Evolutionary conservation across 306 rosid species (phyloP).

Genomic region (Rosa lucieae): DNA sequence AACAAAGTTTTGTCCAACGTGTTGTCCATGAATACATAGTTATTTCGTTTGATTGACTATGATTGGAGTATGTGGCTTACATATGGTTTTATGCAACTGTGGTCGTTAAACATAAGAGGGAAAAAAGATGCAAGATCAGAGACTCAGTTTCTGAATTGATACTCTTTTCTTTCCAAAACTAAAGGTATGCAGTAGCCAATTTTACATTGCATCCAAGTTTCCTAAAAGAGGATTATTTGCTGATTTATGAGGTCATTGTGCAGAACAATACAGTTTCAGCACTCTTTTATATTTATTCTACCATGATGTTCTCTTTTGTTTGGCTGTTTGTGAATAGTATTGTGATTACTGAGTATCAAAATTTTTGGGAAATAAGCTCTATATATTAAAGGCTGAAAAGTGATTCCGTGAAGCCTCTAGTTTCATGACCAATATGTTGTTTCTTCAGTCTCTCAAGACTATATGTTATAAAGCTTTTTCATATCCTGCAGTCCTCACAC

Average conservation of each 20-base stretch:
- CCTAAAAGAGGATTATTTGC: not conserved
- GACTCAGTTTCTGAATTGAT: not conserved
- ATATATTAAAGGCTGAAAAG: not conserved
- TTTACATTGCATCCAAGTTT: not conserved
- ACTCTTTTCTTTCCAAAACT: not conserved
- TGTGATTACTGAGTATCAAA: not conserved
- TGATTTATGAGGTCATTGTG: not conserved
- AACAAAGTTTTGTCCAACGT: slow-evolving; percentile 13
- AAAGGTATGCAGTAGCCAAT: not conserved
- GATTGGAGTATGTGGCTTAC: not conserved
- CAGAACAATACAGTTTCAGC: not conserved
- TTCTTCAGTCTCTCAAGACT: not conserved
- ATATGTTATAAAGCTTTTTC: not conserved
- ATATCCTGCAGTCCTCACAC: not conserved
- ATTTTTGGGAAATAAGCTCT: not conserved
- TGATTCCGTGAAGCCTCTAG: not conserved
- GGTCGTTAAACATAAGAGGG: not conserved
- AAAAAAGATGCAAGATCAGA: not conserved
- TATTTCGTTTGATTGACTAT: not conserved
- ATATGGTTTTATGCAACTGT: too few relatives aligned
- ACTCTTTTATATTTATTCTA: not conserved
- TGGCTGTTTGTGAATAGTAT: not conserved
- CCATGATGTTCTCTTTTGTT: not conserved
- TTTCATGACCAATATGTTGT: not conserved
- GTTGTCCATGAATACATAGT: slow-evolving; percentile 16